Conservation (phyloP, 805 yeast genomes). For the Suhomyces sp. region DNA sequence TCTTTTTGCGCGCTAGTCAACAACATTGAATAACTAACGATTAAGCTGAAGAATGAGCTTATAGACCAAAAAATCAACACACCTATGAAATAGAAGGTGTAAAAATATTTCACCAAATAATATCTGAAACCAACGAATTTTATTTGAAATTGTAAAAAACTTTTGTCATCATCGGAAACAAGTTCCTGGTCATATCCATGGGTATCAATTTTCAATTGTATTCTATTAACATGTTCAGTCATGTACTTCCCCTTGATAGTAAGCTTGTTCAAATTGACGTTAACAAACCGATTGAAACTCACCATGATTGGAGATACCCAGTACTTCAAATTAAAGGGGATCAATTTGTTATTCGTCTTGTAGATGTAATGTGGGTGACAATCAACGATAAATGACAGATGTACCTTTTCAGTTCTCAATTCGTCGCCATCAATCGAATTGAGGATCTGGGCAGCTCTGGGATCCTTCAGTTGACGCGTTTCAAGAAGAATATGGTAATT, state of each 20-base stretch:
- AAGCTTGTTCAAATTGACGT: constrained; percentile 11
- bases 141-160: constrained; percentile 17
- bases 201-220: too few species aligned
- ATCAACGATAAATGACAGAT: too few species aligned
- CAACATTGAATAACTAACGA: constrained; percentile 18
- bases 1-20: constrained; percentile 6
- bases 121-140: constrained; percentile 25
- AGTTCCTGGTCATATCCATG: too few species aligned
- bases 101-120: constrained; percentile 23
- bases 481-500: constrained; percentile 3
- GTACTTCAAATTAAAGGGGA: constrained; percentile 37
- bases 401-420: too few species aligned
- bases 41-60: constrained; percentile 17
- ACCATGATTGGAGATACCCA: constrained; percentile 38
- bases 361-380: constrained; percentile 16
- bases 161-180: constrained; percentile 8
- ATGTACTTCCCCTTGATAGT: constrained; percentile 6
- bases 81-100: constrained; percentile 19
- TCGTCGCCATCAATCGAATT: too few species aligned
- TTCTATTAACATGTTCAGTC: background rate
- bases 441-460: too few species aligned
- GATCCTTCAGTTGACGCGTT: too few species aligned
- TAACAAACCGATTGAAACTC: constrained; percentile 16
- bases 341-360: constrained; percentile 27
- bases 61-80: constrained; percentile 19